Evolutionary conservation across 2,329 filamentous ascomycete species (phyloP), one percentile per base, ranked within the genome.

Genomic region (Dactylellina haptotyla): DNA sequence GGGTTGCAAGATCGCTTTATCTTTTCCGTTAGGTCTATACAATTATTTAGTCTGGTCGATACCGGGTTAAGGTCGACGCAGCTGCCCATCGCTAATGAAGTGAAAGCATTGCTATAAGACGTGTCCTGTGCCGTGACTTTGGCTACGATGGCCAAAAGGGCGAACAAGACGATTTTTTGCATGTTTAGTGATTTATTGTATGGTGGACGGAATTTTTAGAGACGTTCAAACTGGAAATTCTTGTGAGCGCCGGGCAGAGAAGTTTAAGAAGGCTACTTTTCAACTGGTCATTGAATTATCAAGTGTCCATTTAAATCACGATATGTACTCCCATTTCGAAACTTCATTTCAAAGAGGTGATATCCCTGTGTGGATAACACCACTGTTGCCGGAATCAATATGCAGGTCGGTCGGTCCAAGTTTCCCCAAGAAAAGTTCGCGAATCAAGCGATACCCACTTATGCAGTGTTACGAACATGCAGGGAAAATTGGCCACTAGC

Each of bases 81-180:
- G 12, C 8, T 14, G 2, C 51, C 51, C 10, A 18, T 6, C 4
- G 51, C 51, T 23, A 56, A 39, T 3, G 51, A 56, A 4, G 28
- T 56, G 20, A 37, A 56, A 12, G 25, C 51, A 39, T 56, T 56
- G 28, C 6, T 56, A 25, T 56, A 56, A 12, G 28, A 28, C 3
- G 6, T 16, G 18, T 20, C 39, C 39, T 56, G 51, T 10, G 51
- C 51, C 4, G 32, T 16, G 18, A 30, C 30, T 56, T 8, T 4
- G 8, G 4, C 28, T 2, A 14, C 3, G 12, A 5, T 28, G 12
- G 23, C 16, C 4, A 32, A 26, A 3, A 30, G 10, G 23, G 14
- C 5, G 14, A 50, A 50, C 12, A 50, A n/a, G 10, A 3, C 5
- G 16, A 32, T 16, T 16, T 34, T 34, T 18, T 3, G 23, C 48